phyloP scores from a whole-genome alignment of 441 rosid genomes.

The Sinapis alba region DNA sequence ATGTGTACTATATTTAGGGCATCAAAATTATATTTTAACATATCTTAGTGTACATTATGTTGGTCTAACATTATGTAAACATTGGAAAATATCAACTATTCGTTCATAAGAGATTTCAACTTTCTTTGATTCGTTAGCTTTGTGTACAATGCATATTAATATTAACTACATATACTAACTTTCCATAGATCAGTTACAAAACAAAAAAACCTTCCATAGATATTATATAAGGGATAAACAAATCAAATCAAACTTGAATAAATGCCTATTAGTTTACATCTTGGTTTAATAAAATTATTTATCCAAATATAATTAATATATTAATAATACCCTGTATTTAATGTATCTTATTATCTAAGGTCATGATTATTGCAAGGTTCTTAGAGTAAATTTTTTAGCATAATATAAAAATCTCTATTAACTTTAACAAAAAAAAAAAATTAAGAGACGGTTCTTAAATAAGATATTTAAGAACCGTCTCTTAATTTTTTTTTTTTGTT shows the following conservation, averaged over 20 bases:
- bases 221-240: neutral
- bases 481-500: too few relatives aligned
- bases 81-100: neutral
- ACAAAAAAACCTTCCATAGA: neutral
- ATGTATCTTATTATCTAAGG: neutral
- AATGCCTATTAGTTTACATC: neutral
- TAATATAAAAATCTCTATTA: too few relatives aligned
- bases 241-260: neutral
- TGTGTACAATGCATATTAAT: neutral
- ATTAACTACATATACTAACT: neutral
- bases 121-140: neutral
- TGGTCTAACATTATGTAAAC: neutral
- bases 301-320: neutral
- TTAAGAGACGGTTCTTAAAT: too few relatives aligned
- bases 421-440: too few relatives aligned
- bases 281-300: too few relatives aligned
- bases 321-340: neutral
- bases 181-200: neutral
- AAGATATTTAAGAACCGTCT: too few relatives aligned
- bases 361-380: too few relatives aligned
- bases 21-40: neutral
- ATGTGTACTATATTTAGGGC: slow-evolving; percentile 14
- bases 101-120: neutral
- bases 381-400: too few relatives aligned
- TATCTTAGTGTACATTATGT: neutral